Base-by-base conservation (phyloP, 2,329 filamentous ascomycete genomes). In the Sclerotinia spermophila region DNA sequence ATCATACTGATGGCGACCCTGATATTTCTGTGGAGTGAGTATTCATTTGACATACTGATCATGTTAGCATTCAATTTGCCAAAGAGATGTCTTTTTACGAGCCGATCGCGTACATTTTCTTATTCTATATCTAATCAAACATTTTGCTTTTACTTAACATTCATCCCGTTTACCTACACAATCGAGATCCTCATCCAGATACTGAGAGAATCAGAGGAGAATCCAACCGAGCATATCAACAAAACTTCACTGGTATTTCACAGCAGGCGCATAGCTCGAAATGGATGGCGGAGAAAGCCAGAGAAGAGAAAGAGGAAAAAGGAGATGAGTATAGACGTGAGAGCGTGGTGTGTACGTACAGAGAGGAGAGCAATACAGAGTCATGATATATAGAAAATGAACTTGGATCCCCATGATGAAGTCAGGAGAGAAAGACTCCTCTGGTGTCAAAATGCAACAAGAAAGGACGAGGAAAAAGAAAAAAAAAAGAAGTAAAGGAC, bases 221-320 rank as follows among this genome's bases (percentile, higher is more conserved):
- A 53, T 30, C 13, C 1, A 17, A 5, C n/a, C n/a, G 17, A 0
- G 48, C n/a, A 3, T 3, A 13, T 27, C n/a, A n/a, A n/a, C 17
- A 8, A 27, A 27, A 17, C n/a, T 53, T 1, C 11, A 27, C 17
- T 0, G 7, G 13, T 30, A 17, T 7, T 27, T 17, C 6, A 27
- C 17, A 27, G n/a, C 24, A 1, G 1, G 5, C 48, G 17, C 0
- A 51, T 17, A n/a, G 27, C 13, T 3, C n/a, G 7, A 17, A n/a
- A n/a, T n/a, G n/a, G n/a, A 51, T 17, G 3, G n/a, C 13, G n/a
- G 13, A 17, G 24, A 27, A 48, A n/a, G 13, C n/a, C n/a, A n/a
- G 1, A 2, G 8, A 27, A 53, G 13, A 53, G 48, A 6, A 5
- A 27, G 5, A 53, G 17, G 48, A 53, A 27, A 27, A 8, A 6